Base-by-base conservation (phyloP, 805 yeast species). In the Candida pseudofarinosa region DNA sequence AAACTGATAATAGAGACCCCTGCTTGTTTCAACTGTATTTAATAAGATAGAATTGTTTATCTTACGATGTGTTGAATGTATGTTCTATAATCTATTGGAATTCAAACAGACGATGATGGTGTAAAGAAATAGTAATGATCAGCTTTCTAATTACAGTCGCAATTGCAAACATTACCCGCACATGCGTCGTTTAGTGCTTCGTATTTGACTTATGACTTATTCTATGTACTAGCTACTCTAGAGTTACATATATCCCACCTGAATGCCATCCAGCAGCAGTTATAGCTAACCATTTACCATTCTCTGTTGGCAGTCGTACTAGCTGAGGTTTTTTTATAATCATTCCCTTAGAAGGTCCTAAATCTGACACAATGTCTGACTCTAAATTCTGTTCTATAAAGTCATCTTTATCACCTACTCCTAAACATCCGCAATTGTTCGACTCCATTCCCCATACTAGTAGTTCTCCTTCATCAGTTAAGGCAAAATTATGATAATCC, bases 251-350 rank as follows among this genome's bases (percentile, higher is more conserved):
- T 14, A 85, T 65, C 1, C 88, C 89, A 35, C 82, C 80, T 4
- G 88, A 76, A 44, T 85, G 93, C 91, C 91, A 85, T 1, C 93
- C 95, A 13, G 81, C 82, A 4, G 90, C 88, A 1, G 85, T 75
- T 28, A 84, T 73, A 0, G 81, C 80, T 16, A 83, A 59, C 55
- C 83, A 79, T 26, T 64, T 62, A 3, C 78, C 78, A 3, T 53
- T 53, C 2, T 60, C 49, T 15, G 38, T 32, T 4, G 42, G 40
- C 17, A 32, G 36, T 4, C 50, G 48, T 1, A 71, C 60, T 18
- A 40, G 35, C 5, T 46, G 39, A 2, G 65, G 67, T 18, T 39
- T 49, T 18, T 16, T 19, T 1, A 51, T 58, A 36, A 41, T 43
- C 17, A 56, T 46, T 3, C 74, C 77, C 32, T 41, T 37, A 18